Conservation (phyloP, 139 green algal species). For the Chlorella ohadii region DNA sequence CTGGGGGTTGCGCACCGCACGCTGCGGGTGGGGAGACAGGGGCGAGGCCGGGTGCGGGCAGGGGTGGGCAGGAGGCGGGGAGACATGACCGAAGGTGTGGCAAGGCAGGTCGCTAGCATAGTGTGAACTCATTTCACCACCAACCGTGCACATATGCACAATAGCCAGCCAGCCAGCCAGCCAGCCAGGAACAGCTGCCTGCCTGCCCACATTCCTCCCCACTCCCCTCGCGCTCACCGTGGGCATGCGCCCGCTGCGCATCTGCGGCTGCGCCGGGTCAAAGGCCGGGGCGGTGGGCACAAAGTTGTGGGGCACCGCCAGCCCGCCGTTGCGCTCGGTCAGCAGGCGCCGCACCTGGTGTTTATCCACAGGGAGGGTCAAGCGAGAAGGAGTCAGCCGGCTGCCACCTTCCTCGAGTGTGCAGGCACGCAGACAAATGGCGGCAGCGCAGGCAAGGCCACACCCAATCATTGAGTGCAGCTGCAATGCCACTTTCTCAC, state of each 20-base stretch:
- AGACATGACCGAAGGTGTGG: too few relatives aligned
- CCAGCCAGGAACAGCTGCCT: neutral
- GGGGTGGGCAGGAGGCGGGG: too few relatives aligned
- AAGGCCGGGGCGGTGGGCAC: constrained; percentile 60
- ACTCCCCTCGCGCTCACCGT: neutral
- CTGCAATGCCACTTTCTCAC: too few relatives aligned
- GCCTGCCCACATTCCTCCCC: neutral
- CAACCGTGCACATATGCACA: too few relatives aligned
- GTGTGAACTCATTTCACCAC: too few relatives aligned
- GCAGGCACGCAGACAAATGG: neutral
- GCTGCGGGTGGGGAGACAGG: neutral
- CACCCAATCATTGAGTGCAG: too few relatives aligned
- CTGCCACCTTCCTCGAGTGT: too few relatives aligned
- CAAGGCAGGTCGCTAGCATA: too few relatives aligned
- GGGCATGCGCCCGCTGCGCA: constrained; percentile 54
- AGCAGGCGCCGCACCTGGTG: neutral
- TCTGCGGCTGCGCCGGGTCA: constrained; percentile 40
- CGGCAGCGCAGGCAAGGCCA: too few relatives aligned
- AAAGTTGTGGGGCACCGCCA: constrained; percentile 82
- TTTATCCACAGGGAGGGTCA: neutral
- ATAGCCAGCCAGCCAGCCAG: too few relatives aligned
- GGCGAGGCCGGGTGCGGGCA: too few relatives aligned
- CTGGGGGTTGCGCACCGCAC: constrained; percentile 56
- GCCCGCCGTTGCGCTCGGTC: constrained; percentile 27
- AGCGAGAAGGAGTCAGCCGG: too few relatives aligned